Evolutionary conservation across 176 grass and related monocot species (phyloP), one percentile per base, ranked within the genome.

Genomic region (Rhynchospora tenuis): DNA sequence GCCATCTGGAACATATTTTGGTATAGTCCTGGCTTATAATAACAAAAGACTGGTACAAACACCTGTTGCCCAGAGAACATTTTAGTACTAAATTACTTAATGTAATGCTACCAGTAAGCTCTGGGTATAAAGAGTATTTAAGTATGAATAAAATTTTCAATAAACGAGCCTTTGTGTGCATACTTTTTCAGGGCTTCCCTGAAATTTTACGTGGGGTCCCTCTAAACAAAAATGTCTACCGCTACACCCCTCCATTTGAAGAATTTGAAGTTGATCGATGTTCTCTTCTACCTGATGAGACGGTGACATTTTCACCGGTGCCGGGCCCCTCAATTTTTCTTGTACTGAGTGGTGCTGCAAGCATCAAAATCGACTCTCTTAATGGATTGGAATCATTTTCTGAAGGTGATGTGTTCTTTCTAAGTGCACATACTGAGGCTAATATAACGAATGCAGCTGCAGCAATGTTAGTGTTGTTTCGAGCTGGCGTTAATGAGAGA

Each of bases 211-310:
- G 78, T 44, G 95, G 92, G 15, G 45, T 80, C 42, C 73, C 68
- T 6, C 44, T 98, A 62, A 87, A 91, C 43, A 77, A 59, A 66
- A 68, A 86, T 19, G 67, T 95, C 54, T 89, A 82, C 63, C 89
- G 90, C 14, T 98, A 98, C 67, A 95, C 92, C 9, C 88, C 92
- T 84, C 91, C 95, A 26, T 95, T 93, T 16, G 89, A 91, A 2
- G 95, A 98, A 83, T 98, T 98, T 15, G 95, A 95, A 81, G 95
- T 98, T 0, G 90, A 98, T 78, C 68, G 38, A 44, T 91, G 81
- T 75, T 73, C 85, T 20, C 78, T 95, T 16, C 63, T 75, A 9
- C 56, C 87, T 78, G 69, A 80, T 7, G 86, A 91, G 87, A 38
- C 79, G 7, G 61, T 90, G 78, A 74, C 85, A 5, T 86, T 95